phyloP scores from a whole-genome alignment of 2,329 filamentous ascomycete species.

The Colletotrichum echinochloae region DNA sequence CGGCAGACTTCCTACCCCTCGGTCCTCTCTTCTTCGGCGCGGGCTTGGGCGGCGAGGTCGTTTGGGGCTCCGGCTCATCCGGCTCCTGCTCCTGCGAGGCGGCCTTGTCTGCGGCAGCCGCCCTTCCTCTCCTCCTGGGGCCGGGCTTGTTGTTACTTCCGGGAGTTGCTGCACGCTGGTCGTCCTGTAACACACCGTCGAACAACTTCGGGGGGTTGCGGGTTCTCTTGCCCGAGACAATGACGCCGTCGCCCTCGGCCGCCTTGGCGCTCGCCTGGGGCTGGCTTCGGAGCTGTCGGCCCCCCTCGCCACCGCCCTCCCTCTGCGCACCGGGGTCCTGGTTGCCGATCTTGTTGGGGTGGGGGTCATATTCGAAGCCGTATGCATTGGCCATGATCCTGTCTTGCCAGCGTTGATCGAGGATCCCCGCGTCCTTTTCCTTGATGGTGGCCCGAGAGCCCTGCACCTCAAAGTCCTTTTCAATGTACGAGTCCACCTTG shows the following conservation, averaged over 20 bases:
- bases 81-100: slow-evolving; percentile 22
- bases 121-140: slow-evolving; percentile 48
- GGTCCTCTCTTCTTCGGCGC: slow-evolving; percentile 34
- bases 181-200: slow-evolving; percentile 63
- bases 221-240: slow-evolving; percentile 65
- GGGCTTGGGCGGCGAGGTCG: slow-evolving; percentile 24
- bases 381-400: slow-evolving; percentile 70
- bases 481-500: slow-evolving; percentile 57
- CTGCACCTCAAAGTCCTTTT: slow-evolving; percentile 66
- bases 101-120: slow-evolving; percentile 23
- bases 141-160: slow-evolving; percentile 38
- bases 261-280: slow-evolving; percentile 69
- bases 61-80: slow-evolving; percentile 31
- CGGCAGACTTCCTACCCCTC: slow-evolving; percentile 26
- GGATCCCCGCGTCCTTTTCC: slow-evolving; percentile 55
- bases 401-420: slow-evolving; percentile 61
- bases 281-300: slow-evolving; percentile 67
- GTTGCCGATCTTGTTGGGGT: slow-evolving; percentile 66
- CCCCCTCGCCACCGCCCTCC: slow-evolving; percentile 65
- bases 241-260: slow-evolving; percentile 60
- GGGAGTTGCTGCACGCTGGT: slow-evolving; percentile 66
- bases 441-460: slow-evolving; percentile 60
- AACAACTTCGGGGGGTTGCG: slow-evolving; percentile 64
- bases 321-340: slow-evolving; percentile 70
- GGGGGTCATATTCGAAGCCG: slow-evolving; percentile 71